A percentile compares a stretch with the other conserved stretches of the same genome.
Conservation (phyloP, 805 yeast genomes). For the Saccharomycopsis sp. region DNA sequence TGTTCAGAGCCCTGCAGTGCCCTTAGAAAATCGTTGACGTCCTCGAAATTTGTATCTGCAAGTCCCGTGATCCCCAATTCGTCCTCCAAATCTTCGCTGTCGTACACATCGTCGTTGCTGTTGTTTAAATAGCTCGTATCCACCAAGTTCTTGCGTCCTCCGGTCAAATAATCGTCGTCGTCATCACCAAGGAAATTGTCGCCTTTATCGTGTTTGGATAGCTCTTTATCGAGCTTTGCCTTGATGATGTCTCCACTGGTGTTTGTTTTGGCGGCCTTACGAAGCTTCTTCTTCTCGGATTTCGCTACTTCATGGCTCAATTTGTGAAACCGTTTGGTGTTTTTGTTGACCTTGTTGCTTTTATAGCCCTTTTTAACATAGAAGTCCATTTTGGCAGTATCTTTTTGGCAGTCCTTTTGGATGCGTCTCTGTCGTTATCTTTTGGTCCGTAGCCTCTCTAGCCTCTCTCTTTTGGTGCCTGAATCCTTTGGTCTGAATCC, state of each 20-base stretch:
- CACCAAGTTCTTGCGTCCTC: background rate
- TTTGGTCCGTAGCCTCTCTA: no score
- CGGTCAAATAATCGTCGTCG: constrained; percentile 1
- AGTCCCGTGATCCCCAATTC: background rate
- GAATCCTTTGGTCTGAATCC: no score
- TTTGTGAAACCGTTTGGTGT: background rate
- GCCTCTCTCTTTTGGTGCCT: no score
- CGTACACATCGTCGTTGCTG: background rate
- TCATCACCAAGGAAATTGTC: background rate
- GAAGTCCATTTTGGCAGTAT: background rate
- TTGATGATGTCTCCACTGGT: background rate
- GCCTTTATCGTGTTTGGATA: background rate
- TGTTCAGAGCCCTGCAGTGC: background rate
- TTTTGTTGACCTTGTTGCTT: background rate
- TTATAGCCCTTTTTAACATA: background rate
- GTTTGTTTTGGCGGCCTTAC: background rate
- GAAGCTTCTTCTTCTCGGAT: background rate
- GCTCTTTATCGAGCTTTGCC: background rate
- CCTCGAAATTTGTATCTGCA: constrained; percentile 3
- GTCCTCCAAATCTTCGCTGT: background rate
- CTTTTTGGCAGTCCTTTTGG: background rate
- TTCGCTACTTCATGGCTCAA: background rate
- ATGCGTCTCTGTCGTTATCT: background rate
- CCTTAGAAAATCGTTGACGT: constrained; percentile 6
- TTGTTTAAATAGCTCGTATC: background rate